phyloP scores from a whole-genome alignment of 768 basidiomycete species.

The Agrocybe praecox region DNA sequence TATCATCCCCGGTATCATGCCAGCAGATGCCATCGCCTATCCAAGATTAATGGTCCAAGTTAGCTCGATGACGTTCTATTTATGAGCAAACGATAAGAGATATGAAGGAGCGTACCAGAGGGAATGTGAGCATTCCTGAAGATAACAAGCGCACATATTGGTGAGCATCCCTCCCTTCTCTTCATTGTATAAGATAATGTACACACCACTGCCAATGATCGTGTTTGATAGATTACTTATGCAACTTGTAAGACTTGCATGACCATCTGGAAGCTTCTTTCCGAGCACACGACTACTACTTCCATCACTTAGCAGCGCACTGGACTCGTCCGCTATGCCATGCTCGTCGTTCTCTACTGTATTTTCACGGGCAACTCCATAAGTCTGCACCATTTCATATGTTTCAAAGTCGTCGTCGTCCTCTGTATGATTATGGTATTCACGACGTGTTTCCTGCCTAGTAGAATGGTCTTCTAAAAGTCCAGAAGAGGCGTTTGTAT shows the following conservation, averaged over 20 bases:
- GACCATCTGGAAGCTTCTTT: constrained; percentile 51
- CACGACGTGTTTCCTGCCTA: not conserved
- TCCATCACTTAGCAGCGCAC: constrained; percentile 60
- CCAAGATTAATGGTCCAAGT: not conserved
- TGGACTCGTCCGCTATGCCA: constrained; percentile 45
- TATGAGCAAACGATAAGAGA: constrained; percentile 8
- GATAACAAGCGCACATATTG: not conserved
- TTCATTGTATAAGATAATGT: not conserved
- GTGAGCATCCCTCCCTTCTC: not conserved
- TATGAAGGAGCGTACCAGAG: constrained; percentile 52
- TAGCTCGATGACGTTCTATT: constrained; percentile 4
- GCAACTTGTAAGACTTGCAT: constrained; percentile 67
- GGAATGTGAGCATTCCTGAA: constrained; percentile 87
- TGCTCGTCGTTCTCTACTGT: constrained; percentile 28
- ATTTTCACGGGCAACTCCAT: constrained; percentile 55
- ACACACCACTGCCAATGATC: constrained; percentile 86
- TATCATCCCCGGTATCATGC: constrained; percentile 86
- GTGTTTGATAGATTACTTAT: constrained; percentile 87
- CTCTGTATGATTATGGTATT: constrained; percentile 6
- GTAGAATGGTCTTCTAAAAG: not conserved
- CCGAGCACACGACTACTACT: constrained; percentile 22
- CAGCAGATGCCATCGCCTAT: constrained; percentile 89
- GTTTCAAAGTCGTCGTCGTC: constrained; percentile 28
- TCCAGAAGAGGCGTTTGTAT: not conserved
- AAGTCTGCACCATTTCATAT: constrained; percentile 71